Base-by-base conservation (phyloP, 1,284 basidiomycete species). In the Gastroboletus turbinatus region DNA sequence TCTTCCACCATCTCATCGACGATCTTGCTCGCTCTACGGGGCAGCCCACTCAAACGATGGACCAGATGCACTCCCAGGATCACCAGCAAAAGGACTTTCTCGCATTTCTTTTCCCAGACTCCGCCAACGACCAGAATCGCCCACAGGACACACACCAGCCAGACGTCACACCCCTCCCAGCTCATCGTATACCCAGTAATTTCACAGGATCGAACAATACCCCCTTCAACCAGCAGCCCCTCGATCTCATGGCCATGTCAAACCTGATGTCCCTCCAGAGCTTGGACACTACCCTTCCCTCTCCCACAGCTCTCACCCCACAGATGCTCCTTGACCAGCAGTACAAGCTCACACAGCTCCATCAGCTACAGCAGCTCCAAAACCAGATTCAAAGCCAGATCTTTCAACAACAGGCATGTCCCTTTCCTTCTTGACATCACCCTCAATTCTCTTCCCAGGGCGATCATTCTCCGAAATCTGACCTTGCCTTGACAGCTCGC, bases 321-420 rank as follows among this genome's bases (percentile, higher is more conserved):
- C 78, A 81, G 57, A 68, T 73, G 55, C 64, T 81, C 11, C 66
- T 83, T 51, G 79, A 89, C 62, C 79, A 84, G 62, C 87, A 90
- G 67, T 80, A 88, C 71, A 87, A 86, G 68, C 76, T 90, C 46
- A 79, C 80, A 1, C 87, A 89, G 68, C 73, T 92, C 3, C 88
- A 90, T 55, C 87, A 90, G 66, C 75, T 91, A 4, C 88, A 89
- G 64, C 85, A 90, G 65, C 75, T 91, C 1, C 90, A 92, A 66
- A 85, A 84, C 56, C 87, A 91, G 74, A 90, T 92, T 55, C 90
- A 92, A 69, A 84, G 83, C 55, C 87, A 91, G 76, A 90, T 92
- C 56, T 87, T 92, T 55, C 90, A 92, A 64, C 90, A 92, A 67
- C 90, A 92, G 84, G 90, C 86, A 62, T 53, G 77, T 40, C 32